Percentiles rank a stretch among this genome's conserved stretches.
phyloP scores from a whole-genome alignment of 495 filamentous ascomycete genomes.

The Neurospora intermedia region DNA sequence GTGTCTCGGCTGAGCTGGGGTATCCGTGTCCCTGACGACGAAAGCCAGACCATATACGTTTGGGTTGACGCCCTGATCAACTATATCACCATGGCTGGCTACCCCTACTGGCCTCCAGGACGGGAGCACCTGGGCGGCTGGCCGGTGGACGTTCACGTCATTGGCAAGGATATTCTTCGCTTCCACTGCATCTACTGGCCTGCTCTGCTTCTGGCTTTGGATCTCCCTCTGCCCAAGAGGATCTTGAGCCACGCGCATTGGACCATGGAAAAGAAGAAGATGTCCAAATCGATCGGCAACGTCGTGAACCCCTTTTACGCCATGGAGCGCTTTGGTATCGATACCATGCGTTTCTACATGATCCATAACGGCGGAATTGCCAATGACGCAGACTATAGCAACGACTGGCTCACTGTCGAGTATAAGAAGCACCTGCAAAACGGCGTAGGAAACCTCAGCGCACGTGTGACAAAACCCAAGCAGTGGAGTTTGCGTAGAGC shows the following conservation, averaged over 20 bases:
- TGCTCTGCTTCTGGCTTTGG: slow-evolving; percentile 83
- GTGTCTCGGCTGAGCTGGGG: slow-evolving; percentile 73
- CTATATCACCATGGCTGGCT: slow-evolving; percentile 80
- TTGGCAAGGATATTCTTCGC: slow-evolving; percentile 91
- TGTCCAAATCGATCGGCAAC: slow-evolving; percentile 92
- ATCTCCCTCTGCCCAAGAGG: slow-evolving; percentile 68
- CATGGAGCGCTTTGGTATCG: slow-evolving; percentile 76
- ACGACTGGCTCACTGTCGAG: slow-evolving; percentile 56
- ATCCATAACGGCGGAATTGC: slow-evolving; percentile 62
- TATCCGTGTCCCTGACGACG: slow-evolving; percentile 76
- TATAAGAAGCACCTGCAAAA: slow-evolving; percentile 70
- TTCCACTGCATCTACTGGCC: slow-evolving; percentile 99
- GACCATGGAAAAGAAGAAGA: slow-evolving; percentile 81
- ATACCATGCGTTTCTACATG: slow-evolving; percentile 82
- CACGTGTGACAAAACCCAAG: slow-evolving; percentile 56
- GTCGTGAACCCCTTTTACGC: slow-evolving; percentile 93
- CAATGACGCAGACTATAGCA: slow-evolving; percentile 76
- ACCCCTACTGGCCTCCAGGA: slow-evolving; percentile 62
- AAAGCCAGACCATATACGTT: slow-evolving; percentile 87
- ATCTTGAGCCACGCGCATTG: slow-evolving; percentile 89
- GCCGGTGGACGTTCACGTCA: slow-evolving; percentile 85
- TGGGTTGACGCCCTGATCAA: slow-evolving; percentile 96
- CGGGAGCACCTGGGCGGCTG: slow-evolving; percentile 48
- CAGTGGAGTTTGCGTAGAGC: slow-evolving; percentile 50
- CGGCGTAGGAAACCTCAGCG: slow-evolving; percentile 68